Evolutionary conservation across 805 yeast genomes (phyloP).

Genomic region (Monosporozyma yasuniensis): DNA sequence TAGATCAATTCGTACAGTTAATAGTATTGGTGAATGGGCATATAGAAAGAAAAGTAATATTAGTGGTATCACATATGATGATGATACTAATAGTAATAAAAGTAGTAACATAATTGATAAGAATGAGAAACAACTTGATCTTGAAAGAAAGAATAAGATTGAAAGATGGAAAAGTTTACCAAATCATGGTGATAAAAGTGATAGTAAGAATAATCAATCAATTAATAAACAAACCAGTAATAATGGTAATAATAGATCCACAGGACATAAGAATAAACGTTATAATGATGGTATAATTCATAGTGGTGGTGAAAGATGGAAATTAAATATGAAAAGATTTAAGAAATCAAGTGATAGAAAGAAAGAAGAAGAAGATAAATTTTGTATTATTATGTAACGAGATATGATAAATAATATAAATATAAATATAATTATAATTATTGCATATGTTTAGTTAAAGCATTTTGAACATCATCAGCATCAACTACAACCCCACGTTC

Average conservation of each 20-base stretch:
- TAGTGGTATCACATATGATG: slow-evolving; percentile 10
- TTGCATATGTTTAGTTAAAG: slow-evolving; percentile 24
- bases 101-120: slow-evolving; percentile 4
- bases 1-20: slow-evolving; percentile 24
- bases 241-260: not conserved
- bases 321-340: slow-evolving; percentile 16
- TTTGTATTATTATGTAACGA: slow-evolving; percentile 14
- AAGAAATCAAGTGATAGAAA: slow-evolving; percentile 6
- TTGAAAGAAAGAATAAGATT: slow-evolving; percentile 9
- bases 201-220: no score
- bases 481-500: slow-evolving; percentile 86
- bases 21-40: slow-evolving; percentile 28
- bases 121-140: no score
- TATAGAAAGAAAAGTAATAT: slow-evolving; percentile 11
- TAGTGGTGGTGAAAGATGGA: slow-evolving; percentile 15
- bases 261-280: not conserved
- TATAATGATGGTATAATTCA: slow-evolving; percentile 8
- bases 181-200: slow-evolving; percentile 12
- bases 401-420: no score
- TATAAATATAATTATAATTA: no score
- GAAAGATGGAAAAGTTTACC: slow-evolving; percentile 29
- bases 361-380: slow-evolving; percentile 5
- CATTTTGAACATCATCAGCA: slow-evolving; percentile 65
- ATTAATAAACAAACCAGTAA: no score
- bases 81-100: not conserved